These are phyloP conservation scores for Citrus medica DNA, from an alignment of 345 rosid genomes.

Conservation along the genomic window DNA sequence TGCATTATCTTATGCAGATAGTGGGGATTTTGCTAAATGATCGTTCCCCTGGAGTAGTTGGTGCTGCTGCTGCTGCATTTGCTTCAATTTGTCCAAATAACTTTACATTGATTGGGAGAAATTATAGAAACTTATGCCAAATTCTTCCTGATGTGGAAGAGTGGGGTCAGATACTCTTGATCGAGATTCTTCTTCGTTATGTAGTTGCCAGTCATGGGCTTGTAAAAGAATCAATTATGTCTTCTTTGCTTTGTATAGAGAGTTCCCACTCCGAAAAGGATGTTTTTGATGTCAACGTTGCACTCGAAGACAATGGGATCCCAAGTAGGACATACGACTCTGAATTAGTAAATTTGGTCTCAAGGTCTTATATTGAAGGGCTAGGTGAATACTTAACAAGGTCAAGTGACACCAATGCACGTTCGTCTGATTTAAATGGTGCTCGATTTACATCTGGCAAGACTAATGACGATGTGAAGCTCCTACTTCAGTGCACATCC, in stretches of 20 bases:
- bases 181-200: constrained; percentile 71
- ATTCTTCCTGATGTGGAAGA: constrained; percentile 97
- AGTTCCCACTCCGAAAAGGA: constrained; percentile 42
- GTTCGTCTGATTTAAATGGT: constrained; percentile 33
- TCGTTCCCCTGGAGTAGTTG: constrained; percentile 88
- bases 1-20: constrained; percentile 49
- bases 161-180: constrained; percentile 94
- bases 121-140: constrained; percentile 74
- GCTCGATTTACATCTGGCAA: constrained; percentile 56
- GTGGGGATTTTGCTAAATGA: constrained; percentile 79
- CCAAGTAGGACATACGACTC: constrained; percentile 29
- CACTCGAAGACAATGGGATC: constrained; percentile 30
- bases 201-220: constrained; percentile 83
- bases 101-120: constrained; percentile 64
- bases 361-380: constrained; percentile 82
- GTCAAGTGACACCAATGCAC: constrained; percentile 38
- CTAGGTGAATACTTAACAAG: constrained; percentile 84
- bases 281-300: constrained; percentile 31
- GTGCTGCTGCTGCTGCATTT: constrained; percentile 95
- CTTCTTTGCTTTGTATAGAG: constrained; percentile 44
- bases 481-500: constrained; percentile 81
- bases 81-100: constrained; percentile 82
- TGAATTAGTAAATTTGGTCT: constrained; percentile 47
- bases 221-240: constrained; percentile 87
- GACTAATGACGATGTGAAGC: constrained; percentile 69